Evolutionary conservation across 768 basidiomycete species (phyloP).

Genomic region (Boletales sp.): DNA sequence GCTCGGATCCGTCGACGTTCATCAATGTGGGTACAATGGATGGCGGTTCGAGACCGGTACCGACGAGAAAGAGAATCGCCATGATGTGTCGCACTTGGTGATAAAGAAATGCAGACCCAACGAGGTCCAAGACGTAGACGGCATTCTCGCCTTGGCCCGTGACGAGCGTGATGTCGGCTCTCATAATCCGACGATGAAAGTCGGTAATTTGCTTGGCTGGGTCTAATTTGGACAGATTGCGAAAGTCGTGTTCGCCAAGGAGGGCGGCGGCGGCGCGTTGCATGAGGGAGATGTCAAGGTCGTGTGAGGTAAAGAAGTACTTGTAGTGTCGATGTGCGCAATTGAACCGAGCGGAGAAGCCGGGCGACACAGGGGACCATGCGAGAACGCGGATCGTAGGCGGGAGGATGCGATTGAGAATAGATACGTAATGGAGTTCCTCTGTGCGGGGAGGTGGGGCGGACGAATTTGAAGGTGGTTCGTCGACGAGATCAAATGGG

Average conservation of each 20-base stretch:
- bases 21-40: conserved; percentile 68
- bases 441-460: conserved; percentile 24
- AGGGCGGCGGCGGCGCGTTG: conserved; percentile 65
- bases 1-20: conserved; percentile 50
- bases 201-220: conserved; percentile 84
- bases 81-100: conserved; percentile 97
- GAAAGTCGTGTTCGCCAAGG: conserved; percentile 90
- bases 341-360: conserved; percentile 86
- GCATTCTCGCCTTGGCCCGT: conserved; percentile 30
- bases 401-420: conserved; percentile 87
- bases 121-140: conserved; percentile 72
- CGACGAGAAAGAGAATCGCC: conserved; percentile 86
- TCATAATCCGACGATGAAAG: conserved; percentile 66
- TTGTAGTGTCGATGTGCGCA: conserved; percentile 93
- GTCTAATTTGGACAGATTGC: conserved; percentile 94
- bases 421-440: conserved; percentile 73
- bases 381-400: conserved; percentile 86
- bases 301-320: conserved; percentile 81
- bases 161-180: conserved; percentile 59
- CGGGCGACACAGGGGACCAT: conserved; percentile 82
- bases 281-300: conserved; percentile 75
- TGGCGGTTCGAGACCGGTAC: conserved; percentile 72
- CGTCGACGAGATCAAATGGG: conserved; percentile 34
- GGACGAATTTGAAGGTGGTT: conserved; percentile 36
- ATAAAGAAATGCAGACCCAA: conserved; percentile 88